Evolutionary conservation across 257 asterid genomes (phyloP), one percentile per base, ranked within the genome.

Genomic region (Echium plantagineum): DNA sequence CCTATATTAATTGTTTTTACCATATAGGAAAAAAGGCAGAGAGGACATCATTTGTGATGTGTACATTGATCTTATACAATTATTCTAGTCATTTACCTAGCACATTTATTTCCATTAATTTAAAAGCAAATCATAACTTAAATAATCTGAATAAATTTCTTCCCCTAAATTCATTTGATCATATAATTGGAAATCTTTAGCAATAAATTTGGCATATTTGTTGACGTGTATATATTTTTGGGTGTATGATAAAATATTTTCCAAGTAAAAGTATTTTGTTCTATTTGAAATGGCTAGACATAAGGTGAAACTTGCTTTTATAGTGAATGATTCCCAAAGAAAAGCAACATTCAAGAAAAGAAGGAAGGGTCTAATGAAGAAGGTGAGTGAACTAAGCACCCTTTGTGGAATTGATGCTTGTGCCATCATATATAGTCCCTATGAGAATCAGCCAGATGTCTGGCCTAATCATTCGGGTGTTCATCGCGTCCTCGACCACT

Each of bases 281-380:
- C 15, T 5, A 15, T 66, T 28, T 18, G 52, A 32, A 31, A 84
- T 84, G 94, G 82, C 94, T 0, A 71, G 94, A 61, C 78, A 82
- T 80, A 85, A 85, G 42, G 94, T 85, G 81, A 85, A 82, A 74
- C 87, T 85, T 15, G 84, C 94, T 0, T 85, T 78, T 75, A 85
- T 85, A 72, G 59, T 73, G 6, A 80, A 76, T 63, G 87, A 82
- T 74, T 80, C 94, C 1, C 73, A 86, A 15, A 75, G 89, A 12
- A 85, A 82, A 52, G 87, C 94, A 17, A 85, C 94, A 2, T 85
- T 71, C 80, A 85, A 82, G 81, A 82, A 82, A 69, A 63, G 94
- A 6, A 85, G 78, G 87, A 82, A 85, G 52, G 90, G 90, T 1
- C 69, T 83, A 17, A 77, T 83, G 81, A 83, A 85, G 71, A 85